A percentile compares a stretch with the other conserved stretches of the same genome.
Evolutionary conservation across 1,139 yeast genomes (phyloP).

Genomic region (Geotrichum cucujoidarum): DNA sequence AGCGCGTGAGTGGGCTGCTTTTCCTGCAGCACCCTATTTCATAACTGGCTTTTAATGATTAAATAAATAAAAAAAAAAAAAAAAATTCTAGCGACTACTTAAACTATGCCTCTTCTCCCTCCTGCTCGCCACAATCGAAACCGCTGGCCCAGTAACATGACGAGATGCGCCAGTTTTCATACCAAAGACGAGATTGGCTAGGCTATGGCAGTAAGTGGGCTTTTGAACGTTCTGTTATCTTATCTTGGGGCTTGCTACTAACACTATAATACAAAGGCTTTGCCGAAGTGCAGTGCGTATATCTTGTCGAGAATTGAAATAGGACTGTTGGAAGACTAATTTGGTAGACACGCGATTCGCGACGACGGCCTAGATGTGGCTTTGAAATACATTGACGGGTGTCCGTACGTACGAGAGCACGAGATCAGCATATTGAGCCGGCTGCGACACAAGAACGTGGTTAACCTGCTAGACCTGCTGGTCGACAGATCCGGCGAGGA

Average conservation of each 20-base stretch:
- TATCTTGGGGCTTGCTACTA: background rate
- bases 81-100: no score
- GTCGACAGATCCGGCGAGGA: no score
- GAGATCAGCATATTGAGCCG: slow-evolving; percentile 9
- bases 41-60: no score
- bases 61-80: no score
- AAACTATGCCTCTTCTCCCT: no score
- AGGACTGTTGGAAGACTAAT: background rate
- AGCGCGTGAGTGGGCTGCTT: no score
- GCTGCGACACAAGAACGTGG: slow-evolving; percentile 16
- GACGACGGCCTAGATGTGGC: slow-evolving; percentile 15
- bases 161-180: slow-evolving; percentile 2
- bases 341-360: slow-evolving; percentile 9
- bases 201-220: slow-evolving; percentile 19
- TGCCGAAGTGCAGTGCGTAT: slow-evolving; percentile 5
- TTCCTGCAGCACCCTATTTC: no score
- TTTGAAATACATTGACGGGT: slow-evolving; percentile 15
- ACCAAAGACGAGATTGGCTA: slow-evolving; percentile 9
- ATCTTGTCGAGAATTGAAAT: background rate
- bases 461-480: slow-evolving; percentile 14
- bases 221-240: background rate
- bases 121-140: no score
- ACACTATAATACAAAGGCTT: background rate
- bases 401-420: slow-evolving; percentile 10
- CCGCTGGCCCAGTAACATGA: no score